Conservation (phyloP, 495 filamentous ascomycete genomes). For the Penicillium coprophilum region DNA sequence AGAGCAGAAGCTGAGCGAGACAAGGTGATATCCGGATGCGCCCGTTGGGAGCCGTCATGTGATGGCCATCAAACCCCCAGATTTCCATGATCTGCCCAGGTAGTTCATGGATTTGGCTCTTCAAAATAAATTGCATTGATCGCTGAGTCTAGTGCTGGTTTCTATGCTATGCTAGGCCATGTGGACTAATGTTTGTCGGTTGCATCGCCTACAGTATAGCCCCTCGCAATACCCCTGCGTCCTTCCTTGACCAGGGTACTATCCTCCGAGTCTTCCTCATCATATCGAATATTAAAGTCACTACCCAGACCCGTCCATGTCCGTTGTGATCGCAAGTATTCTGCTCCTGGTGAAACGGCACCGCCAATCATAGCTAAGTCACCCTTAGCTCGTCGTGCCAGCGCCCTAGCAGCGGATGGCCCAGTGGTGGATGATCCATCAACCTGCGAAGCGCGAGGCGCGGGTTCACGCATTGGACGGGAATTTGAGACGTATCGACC, state of each 20-base stretch:
- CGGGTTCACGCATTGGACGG: slow-evolving; percentile 67
- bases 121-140: too few species aligned
- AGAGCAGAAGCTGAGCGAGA: slow-evolving; percentile 14
- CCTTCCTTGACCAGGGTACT: slow-evolving; percentile 73
- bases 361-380: slow-evolving; percentile 77
- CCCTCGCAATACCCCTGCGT: slow-evolving; percentile 83
- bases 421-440: slow-evolving; percentile 33
- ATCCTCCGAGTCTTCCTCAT: slow-evolving; percentile 52
- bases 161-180: slow-evolving; percentile 5
- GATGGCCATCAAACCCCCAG: slow-evolving; percentile 18
- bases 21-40: slow-evolving; percentile 22
- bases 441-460: slow-evolving; percentile 33
- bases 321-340: slow-evolving; percentile 76
- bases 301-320: slow-evolving; percentile 93
- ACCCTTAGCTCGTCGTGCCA: slow-evolving; percentile 61
- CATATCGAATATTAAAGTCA: slow-evolving; percentile 72
- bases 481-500: slow-evolving; percentile 81
- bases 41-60: slow-evolving; percentile 30
- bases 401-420: slow-evolving; percentile 39
- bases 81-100: slow-evolving; percentile 10
- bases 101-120: not conserved
- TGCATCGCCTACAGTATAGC: slow-evolving; percentile 73
- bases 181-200: slow-evolving; percentile 38
- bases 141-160: slow-evolving; percentile 13
- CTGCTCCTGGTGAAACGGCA: slow-evolving; percentile 83